phyloP scores from a whole-genome alignment of 2,329 filamentous ascomycete species.

The Monosporascus ibericus region DNA sequence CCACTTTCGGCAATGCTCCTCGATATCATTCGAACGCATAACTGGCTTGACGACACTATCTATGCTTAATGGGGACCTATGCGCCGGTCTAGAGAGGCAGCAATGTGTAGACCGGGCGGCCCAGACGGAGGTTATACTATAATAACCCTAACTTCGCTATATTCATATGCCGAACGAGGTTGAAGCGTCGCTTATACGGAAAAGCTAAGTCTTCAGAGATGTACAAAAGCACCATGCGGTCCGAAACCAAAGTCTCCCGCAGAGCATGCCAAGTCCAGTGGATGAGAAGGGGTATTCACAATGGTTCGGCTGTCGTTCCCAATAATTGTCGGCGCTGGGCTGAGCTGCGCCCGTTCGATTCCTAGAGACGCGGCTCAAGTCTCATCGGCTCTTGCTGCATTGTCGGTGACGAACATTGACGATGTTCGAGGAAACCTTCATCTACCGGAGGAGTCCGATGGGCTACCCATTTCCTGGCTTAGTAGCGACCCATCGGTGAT shows the following conservation, averaged over 20 bases:
- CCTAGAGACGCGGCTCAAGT: neutral
- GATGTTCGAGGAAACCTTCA: conserved; percentile 33
- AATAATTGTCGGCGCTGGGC: neutral
- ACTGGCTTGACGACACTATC: no score
- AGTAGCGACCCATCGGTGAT: conserved; percentile 29
- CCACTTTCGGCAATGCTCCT: no score
- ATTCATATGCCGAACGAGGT: neutral
- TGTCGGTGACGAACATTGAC: conserved; percentile 27
- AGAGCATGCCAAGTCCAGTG: neutral
- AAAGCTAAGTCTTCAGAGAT: neutral
- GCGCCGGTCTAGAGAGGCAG: no score
- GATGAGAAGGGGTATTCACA: neutral
- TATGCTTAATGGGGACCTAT: no score
- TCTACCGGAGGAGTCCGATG: conserved; percentile 26
- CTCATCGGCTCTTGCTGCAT: conserved; percentile 10
- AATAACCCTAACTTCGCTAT: neutral
- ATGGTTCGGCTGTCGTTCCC: neutral
- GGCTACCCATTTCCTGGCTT: conserved; percentile 27
- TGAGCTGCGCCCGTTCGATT: neutral
- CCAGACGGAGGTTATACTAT: neutral
- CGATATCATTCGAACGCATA: no score
- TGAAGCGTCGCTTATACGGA: neutral
- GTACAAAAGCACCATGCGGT: neutral
- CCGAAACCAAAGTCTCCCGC: neutral
- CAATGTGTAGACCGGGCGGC: neutral